A percentile compares a stretch with the other conserved stretches of the same genome.
Evolutionary conservation across 371 early-diverging fungal genomes (phyloP).

Genomic region (Coemansia sp.): DNA sequence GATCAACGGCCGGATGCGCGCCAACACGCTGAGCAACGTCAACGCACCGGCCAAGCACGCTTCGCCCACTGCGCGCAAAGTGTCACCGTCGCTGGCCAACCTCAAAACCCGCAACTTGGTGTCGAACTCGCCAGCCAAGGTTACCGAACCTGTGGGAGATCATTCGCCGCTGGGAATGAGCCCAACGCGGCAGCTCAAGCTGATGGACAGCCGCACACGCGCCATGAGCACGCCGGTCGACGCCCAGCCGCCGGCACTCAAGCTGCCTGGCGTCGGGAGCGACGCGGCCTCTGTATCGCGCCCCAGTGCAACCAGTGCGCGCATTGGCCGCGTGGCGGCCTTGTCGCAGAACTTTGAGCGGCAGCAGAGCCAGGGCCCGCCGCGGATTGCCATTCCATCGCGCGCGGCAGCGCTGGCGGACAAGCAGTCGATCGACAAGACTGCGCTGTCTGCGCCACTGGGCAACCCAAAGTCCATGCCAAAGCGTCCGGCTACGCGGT

Average conservation of each 20-base stretch:
- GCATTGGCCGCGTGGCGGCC: slow-evolving; percentile 48
- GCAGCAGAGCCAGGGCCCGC: slow-evolving; percentile 16
- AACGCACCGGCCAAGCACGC: slow-evolving; percentile 1
- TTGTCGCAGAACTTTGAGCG: slow-evolving; percentile 50
- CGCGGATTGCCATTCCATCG: slow-evolving; percentile 25
- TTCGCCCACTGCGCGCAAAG: slow-evolving; percentile 25
- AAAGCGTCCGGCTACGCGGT: slow-evolving; percentile 26
- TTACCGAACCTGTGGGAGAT: not conserved
- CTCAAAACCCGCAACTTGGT: slow-evolving; percentile 42
- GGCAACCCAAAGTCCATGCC: not conserved
- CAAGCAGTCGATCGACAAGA: not conserved
- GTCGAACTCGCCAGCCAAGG: slow-evolving; percentile 38
- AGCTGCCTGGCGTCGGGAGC: not conserved
- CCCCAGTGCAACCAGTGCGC: slow-evolving; percentile 17
- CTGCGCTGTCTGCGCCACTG: slow-evolving; percentile 33
- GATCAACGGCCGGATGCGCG: slow-evolving; percentile 40
- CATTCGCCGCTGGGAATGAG: slow-evolving; percentile 5
- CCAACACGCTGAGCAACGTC: slow-evolving; percentile 18
- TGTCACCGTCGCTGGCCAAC: slow-evolving; percentile 40
- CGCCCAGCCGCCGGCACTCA: slow-evolving; percentile 22
- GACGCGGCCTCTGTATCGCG: not conserved
- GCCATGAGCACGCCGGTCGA: slow-evolving; percentile 44
- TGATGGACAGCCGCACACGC: slow-evolving; percentile 25
- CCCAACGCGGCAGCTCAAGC: slow-evolving; percentile 2
- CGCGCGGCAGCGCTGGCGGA: slow-evolving; percentile 6